Base-by-base conservation (phyloP, 805 yeast species). In the Monosporozyma solicola region DNA sequence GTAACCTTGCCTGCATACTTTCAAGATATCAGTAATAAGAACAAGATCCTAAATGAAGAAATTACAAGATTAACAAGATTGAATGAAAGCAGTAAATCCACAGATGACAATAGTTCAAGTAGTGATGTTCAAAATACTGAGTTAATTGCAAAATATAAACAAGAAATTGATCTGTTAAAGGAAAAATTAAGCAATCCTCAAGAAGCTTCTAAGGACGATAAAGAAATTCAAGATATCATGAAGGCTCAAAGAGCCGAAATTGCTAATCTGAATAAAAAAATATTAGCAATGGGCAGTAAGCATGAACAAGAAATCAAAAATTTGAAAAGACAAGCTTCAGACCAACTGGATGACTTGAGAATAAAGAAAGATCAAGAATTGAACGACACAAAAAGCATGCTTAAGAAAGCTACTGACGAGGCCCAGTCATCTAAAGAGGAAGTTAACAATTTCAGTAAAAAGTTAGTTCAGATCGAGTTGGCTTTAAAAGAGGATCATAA, bases 1-100 rank as follows among this genome's bases (percentile, higher is more conserved):
- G 85, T 80, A 6, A 72, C 80, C 7, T 72, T 92, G 41, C 80
- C 82, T 35, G 89, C 84, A 43, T 91, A 83, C 66, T 74, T 92
- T 49, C 73, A 75, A 41, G 83, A 86, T 32, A 66, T 87, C 50
- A 77, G 76, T 22, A 74, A 80, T 50, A 85, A 86, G 61, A 80
- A 78, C 33, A 73, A 72, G 1, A 65, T 91, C 70, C 72, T 85
- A 54, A 80, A 77, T 58, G 77, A 74, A 1, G 97, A 92, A 63
- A 69, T 91, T 61, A 75, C 83, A 51, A 74, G 77, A 32, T 62
- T 78, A 5, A 59, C 60, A 11, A 54, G 69, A 29, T 25, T 39
- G 56, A 32, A 29, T 37, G 49, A 48, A 39, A 15, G 39, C 16
- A 20, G 9, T 15, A 33, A 13, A 7, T 15, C n/a, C 3, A 32